Evolutionary conservation across 225 moss, liverwort and hornwort species (phyloP), one percentile per base, ranked within the genome.

Genomic region (Physcomitrellopsis africana): DNA sequence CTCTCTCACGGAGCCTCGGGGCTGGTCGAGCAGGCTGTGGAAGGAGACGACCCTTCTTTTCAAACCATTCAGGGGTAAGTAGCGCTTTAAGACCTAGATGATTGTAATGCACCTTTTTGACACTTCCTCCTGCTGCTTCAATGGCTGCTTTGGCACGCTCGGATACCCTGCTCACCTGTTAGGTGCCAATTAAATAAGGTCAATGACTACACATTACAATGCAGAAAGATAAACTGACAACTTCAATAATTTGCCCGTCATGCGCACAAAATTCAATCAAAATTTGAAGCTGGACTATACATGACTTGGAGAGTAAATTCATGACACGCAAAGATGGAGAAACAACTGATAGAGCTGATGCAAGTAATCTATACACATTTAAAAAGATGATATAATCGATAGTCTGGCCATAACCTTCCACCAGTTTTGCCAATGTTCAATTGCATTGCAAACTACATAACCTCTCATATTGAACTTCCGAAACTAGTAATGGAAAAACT

Each of bases 91-190:
- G 90, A 41, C 97, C 97, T 43, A 99, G 77, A 60, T 92, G 87
- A 70, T 99, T 99, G 49, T 99, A 99, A 63, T 99, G 97, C 12
- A 99, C 97, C 51, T 53, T 89, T 81, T 83, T 90, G 1, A 95
- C 97, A 79, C 85, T 94, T 73, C 97, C 97, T 70, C 97, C 97
- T 70, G 97, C 94, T 65, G 95, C 97, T 86, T 94, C 97, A 63
- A 99, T 82, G 61, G 97, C 95, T 32, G 74, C 52, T 76, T 94
- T 99, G 18, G 97, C 97, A 60, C 92, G 86, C 12, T 93, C 97
- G 2, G 97, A 99, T 17, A 93, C 97, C 79, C 97, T 89, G 81
- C 97, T 99, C 63, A 97, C 92, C 96, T 96, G 92, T 75, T 72
- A 16, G 29, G 42, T 70, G 41, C 13, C 17, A 29, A 77, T 49